These are phyloP conservation scores for Trichosporon sp. DNA, from an alignment of 1,284 basidiomycete genomes.

Conservation along the genomic window DNA sequence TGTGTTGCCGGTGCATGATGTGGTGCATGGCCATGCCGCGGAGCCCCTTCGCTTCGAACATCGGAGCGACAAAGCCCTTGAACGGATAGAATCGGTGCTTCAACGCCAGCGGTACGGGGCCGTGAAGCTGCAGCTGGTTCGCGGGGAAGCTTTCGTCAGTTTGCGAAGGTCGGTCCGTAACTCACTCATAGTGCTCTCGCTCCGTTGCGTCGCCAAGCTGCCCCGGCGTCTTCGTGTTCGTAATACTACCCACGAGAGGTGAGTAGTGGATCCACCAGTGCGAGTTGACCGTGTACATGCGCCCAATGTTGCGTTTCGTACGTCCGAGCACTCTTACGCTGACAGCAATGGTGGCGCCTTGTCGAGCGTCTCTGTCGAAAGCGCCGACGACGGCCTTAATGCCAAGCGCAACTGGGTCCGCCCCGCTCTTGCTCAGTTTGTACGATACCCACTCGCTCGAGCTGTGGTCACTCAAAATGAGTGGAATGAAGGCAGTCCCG, in stretches of 20 bases:
- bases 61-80: slow-evolving; percentile 58
- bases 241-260: slow-evolving; percentile 50
- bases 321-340: slow-evolving; percentile 56
- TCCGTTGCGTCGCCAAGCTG: slow-evolving; percentile 28
- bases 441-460: slow-evolving; percentile 26
- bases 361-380: background rate
- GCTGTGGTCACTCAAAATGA: slow-evolving; percentile 36
- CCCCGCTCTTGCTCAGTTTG: slow-evolving; percentile 56
- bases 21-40: slow-evolving; percentile 57
- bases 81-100: slow-evolving; percentile 61
- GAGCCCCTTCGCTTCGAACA: slow-evolving; percentile 58
- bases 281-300: slow-evolving; percentile 59
- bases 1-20: slow-evolving; percentile 60
- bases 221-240: slow-evolving; percentile 42
- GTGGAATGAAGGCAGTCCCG: slow-evolving; percentile 52
- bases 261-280: slow-evolving; percentile 54
- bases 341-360: slow-evolving; percentile 37
- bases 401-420: slow-evolving; percentile 49
- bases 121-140: slow-evolving; percentile 60
- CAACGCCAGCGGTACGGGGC: slow-evolving; percentile 59
- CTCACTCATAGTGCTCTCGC: slow-evolving; percentile 31
- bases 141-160: slow-evolving; percentile 57
- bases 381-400: slow-evolving; percentile 8
- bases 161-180: background rate
- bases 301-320: slow-evolving; percentile 54